Evolutionary conservation across 2,329 filamentous ascomycete species (phyloP).

Genomic region (Drechslerella coelobrocha): DNA sequence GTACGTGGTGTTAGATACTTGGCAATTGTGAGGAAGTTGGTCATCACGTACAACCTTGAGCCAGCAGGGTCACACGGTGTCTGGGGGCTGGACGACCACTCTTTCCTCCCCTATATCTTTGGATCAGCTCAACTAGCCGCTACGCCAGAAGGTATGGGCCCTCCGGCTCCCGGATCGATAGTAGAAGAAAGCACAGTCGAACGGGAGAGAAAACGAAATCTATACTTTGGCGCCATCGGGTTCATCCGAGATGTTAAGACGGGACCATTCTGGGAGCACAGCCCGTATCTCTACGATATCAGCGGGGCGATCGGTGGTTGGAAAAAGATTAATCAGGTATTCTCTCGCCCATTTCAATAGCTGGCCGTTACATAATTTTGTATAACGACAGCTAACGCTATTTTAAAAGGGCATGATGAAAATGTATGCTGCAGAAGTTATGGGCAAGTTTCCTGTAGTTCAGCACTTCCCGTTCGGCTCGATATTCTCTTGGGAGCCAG

Average conservation of each 20-base stretch:
- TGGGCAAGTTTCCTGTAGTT: constrained; percentile 97
- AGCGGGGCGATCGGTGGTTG: constrained; percentile 90
- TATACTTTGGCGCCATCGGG: constrained; percentile 95
- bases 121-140: constrained; percentile 80
- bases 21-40: constrained; percentile 78
- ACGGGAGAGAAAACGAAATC: constrained; percentile 70
- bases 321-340: constrained; percentile 93
- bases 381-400: constrained; percentile 1
- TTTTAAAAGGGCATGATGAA: constrained; percentile 86
- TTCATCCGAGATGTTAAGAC: constrained; percentile 98
- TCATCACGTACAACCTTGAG: constrained; percentile 89
- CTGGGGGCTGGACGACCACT: constrained; percentile 98
- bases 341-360: constrained; percentile 13
- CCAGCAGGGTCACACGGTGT: constrained; percentile 96
- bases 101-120: constrained; percentile 91
- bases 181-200: constrained; percentile 70
- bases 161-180: constrained; percentile 75
- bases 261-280: constrained; percentile 97
- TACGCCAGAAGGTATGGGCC: constrained; percentile 65
- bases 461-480: constrained; percentile 90
- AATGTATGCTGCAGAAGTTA: constrained; percentile 97
- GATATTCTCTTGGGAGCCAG: constrained; percentile 72
- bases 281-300: constrained; percentile 90
- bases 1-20: constrained; percentile 68
- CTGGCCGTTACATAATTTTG: not conserved